Evolutionary conservation across 352 stramenopile genomes (phyloP), one percentile per base, ranked within the genome.

Genomic region (Globisporangium nodosum): DNA sequence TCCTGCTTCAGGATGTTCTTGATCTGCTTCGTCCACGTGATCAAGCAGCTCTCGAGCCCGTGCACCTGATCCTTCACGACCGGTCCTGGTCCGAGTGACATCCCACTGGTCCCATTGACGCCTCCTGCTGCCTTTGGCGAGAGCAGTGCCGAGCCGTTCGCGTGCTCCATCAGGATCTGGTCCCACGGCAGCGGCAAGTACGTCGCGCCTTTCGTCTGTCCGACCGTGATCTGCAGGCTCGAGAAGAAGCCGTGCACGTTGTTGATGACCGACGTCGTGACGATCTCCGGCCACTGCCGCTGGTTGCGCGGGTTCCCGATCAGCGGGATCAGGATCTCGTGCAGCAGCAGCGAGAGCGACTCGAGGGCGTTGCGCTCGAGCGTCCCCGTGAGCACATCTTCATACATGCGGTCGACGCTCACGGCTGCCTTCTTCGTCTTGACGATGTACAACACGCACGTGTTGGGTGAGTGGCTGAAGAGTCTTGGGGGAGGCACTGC

Each of bases 1-100:
- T 97, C 90, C 60, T 94, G 76, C 45, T 93, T 95, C 1, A 98
- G 56, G 18, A 98, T 94, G 62, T 91, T 90, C 59, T 97, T 97
- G 64, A 98, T 97, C 71, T 98, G 92, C 60, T 97, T 97, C 1
- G 91, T 97, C 92, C 92, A 98, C 1, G 85, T 96, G 57, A 98
- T 98, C 0, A 98, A 63, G 24, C 81, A 90, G 3, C 84, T 81
- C 66, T 98, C 92, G 3, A 98, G 74, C 1, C 78, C 75, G 52
- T 96, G 87, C 24, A 96, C 76, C 50, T 90, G 76, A 55, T 96
- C 84, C 50, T 94, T 96, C 27, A 83, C 63, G 15, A 84, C 59
- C 45, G 20, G 16, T 1, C 50, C 40, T 31, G 60, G 30, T 46
- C 59, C 30, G 40, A 56, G 43, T 18, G 57, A 47, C 45, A 27